phyloP scores from a whole-genome alignment of 2,329 filamentous ascomycete species.

The Fusarium agapanthi region DNA sequence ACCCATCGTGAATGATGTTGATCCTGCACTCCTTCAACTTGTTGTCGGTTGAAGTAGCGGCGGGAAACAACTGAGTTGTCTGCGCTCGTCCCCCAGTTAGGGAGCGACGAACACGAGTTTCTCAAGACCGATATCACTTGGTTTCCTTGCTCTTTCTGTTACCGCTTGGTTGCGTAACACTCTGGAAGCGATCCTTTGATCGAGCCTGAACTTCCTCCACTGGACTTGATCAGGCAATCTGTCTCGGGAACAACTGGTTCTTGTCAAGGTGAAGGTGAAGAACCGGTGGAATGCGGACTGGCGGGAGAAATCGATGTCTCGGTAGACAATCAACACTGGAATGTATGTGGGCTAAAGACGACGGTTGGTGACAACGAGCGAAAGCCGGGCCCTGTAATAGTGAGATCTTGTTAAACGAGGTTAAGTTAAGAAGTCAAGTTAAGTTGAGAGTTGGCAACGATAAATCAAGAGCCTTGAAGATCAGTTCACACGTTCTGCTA shows the following conservation, averaged over 20 bases:
- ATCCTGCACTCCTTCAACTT: conserved; percentile 26
- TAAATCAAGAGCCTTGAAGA: conserved; percentile 23
- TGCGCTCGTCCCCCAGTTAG: conserved; percentile 38
- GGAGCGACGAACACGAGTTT: conserved; percentile 37
- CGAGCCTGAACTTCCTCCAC: conserved; percentile 4
- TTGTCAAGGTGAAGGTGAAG: not conserved
- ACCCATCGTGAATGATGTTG: conserved; percentile 36
- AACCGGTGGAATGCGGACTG: conserved; percentile 37
- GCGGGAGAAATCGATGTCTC: conserved; percentile 19
- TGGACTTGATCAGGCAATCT: conserved; percentile 19
- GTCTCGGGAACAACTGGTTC: conserved; percentile 28
- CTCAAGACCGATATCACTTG: conserved; percentile 3
- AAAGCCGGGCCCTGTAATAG: conserved; percentile 38
- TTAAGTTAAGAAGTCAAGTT: conserved; percentile 10
- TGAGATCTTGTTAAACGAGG: conserved; percentile 31
- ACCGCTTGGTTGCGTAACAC: conserved; percentile 7
- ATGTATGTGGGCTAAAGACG: conserved; percentile 31
- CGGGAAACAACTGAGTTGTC: conserved; percentile 22
- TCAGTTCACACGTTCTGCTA: conserved; percentile 39
- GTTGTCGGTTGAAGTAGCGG: conserved; percentile 10
- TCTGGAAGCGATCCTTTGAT: not conserved
- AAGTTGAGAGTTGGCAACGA: conserved; percentile 6
- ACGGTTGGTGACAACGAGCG: conserved; percentile 39
- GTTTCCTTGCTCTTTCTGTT: conserved; percentile 28
- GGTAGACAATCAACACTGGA: conserved; percentile 31